Evolutionary conservation across 495 filamentous ascomycete genomes (phyloP), one percentile per base, ranked within the genome.

Genomic region (Penicillium arizonense): DNA sequence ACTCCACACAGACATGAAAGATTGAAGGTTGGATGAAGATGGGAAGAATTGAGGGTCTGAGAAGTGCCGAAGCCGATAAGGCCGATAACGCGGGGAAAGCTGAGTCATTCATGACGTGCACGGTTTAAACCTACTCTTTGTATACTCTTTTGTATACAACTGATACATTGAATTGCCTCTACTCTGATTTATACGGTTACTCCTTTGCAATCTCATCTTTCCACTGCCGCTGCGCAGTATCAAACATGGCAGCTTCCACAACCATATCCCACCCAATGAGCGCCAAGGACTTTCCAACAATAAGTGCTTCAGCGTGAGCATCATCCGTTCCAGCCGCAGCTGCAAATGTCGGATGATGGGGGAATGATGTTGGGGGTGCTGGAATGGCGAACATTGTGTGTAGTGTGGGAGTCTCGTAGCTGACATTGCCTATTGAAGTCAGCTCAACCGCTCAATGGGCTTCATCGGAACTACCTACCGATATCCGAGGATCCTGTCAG

Each of bases 311-410:
- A 13, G 61, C 62, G 61, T 83, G 82, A 3, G 82, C 78, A 41
- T 66, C 69, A 44, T 67, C 72, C 0, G 79, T 86, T 12, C 82
- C 78, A 2, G 82, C 78, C 0, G 80, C 76, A 11, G 70, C 66
- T 20, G 80, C 76, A 69, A 87, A 89, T 3, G 76, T 76, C 0
- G 82, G 79, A 56, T 76, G 85, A 59, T 89, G 85, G 11, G 76
- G 80, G n/a, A 74, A 78, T 3, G 67, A 70, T 0, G 72, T 75
- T 12, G 71, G 60, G 3, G 73, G 66, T 11, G 61, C 56, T 0
- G 65, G 67, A 42, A 90, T 87, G 4, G 68, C 69, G 53, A 88
- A 87, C 37, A 80, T 77, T 2, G 77, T 71, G 52, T 76, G 82
- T 14, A 90, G 56, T 32, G 80, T 84, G 18, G 86, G 87, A 56